Conservation (phyloP, 306 rosid species). For the Amphicarpaea edgeworthii region DNA sequence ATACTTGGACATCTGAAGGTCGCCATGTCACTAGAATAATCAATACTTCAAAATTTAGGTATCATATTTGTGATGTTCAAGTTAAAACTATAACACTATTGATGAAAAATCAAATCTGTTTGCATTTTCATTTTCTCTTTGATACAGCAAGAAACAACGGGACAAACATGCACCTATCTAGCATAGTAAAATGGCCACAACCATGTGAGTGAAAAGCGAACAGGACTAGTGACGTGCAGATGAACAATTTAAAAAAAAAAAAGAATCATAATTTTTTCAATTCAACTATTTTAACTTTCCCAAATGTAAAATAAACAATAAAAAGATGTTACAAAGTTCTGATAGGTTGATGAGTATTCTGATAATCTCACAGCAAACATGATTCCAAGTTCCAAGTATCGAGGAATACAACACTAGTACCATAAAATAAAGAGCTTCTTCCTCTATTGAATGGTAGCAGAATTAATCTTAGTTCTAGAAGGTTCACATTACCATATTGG, state of each 20-base stretch:
- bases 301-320: background rate
- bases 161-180: background rate
- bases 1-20: too few relatives aligned
- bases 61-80: too few relatives aligned
- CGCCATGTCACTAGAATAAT: too few relatives aligned
- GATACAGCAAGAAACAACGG: conserved; percentile 8
- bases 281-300: background rate
- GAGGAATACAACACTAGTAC: background rate
- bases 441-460: background rate
- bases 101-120: background rate
- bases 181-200: background rate
- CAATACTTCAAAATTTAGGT: too few relatives aligned
- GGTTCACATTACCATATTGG: conserved; percentile 1
- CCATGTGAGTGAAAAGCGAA: background rate
- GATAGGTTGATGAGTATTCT: background rate
- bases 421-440: conserved; percentile 13
- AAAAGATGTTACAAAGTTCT: background rate
- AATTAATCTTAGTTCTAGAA: conserved; percentile 19
- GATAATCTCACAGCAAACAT: background rate
- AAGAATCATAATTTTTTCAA: background rate
- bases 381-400: conserved; percentile 11
- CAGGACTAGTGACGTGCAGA: background rate
- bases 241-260: background rate
- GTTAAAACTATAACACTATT: too few relatives aligned
- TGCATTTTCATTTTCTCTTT: background rate